Base-by-base conservation (phyloP, 73 alveolate species). In the Urostyla sp. region DNA sequence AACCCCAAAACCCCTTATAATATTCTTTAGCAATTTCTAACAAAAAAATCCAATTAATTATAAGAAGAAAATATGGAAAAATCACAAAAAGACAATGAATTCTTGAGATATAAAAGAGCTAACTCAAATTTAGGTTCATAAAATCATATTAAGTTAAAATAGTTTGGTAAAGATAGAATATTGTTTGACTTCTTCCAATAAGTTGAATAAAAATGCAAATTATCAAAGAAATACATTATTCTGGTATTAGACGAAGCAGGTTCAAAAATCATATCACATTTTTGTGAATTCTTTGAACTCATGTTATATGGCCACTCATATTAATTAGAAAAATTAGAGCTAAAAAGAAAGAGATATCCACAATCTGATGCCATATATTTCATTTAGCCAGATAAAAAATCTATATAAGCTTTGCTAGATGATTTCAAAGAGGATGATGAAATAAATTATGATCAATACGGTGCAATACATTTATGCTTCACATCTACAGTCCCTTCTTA, bases 401-500 rank as follows among this genome's bases (percentile, higher is more conserved):
- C 82, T 0, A 63, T 85, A 5, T 28, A 48, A 7, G 51, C 38
- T 31, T 10, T 85, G 16, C 10, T 61, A 7, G 38, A 61, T 15
- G 93, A 85, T 45, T 85, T 60, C 53, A 54, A 79, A n/a, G 80
- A 85, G 10, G 50, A 28, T 0, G 75, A 58, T n/a, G 23, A 55
- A 15, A 46, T 13, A 20, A 37, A 55, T 2, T 69, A 69, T 69
- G 83, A 69, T 36, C 55, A 69, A 11, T 85, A 85, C 49, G 93
- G 93, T 38, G 35, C 52, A 13, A 86, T 85, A 18, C 93, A 85
- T 52, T 75, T 85, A n/a, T 75, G 89, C 63, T 85, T 85, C 40
- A 40, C 80, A n/a, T 77, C 89, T 0, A 67, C 82, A 13, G 69
- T 85, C 8, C 54, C 85, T 8, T 75, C 75, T 23, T 79, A 59